Conservation (phyloP, 106 monocot genomes). For the Alisma plantagoaquatica region DNA sequence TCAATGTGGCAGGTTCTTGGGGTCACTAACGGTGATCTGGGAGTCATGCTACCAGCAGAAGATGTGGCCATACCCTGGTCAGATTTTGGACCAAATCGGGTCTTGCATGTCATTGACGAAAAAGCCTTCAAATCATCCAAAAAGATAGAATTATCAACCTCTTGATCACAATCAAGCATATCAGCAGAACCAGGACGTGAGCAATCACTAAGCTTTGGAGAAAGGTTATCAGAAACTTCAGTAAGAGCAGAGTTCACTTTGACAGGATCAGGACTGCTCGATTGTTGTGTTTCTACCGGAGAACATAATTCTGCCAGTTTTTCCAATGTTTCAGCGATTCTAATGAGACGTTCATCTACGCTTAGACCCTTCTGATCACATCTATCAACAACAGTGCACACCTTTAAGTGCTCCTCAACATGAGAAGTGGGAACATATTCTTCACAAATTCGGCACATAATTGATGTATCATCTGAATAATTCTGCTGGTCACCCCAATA, state of each 20-base stretch:
- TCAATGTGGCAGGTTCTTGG: slow-evolving; percentile 75
- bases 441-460: slow-evolving; percentile 99
- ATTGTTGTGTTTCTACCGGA: slow-evolving; percentile 50
- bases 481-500: slow-evolving; percentile 78
- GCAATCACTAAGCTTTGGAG: slow-evolving; percentile 86
- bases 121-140: slow-evolving; percentile 75
- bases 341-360: slow-evolving; percentile 79
- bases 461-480: slow-evolving; percentile 66
- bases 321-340: slow-evolving; percentile 82
- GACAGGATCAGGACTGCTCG: slow-evolving; percentile 56
- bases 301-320: slow-evolving; percentile 61
- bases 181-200: slow-evolving; percentile 76
- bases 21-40: slow-evolving; percentile 84
- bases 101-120: slow-evolving; percentile 86
- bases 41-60: slow-evolving; percentile 95
- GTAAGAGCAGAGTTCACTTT: slow-evolving; percentile 57
- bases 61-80: slow-evolving; percentile 94
- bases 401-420: slow-evolving; percentile 82
- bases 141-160: slow-evolving; percentile 50
- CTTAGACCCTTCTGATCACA: slow-evolving; percentile 90
- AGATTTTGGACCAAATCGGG: slow-evolving; percentile 94
- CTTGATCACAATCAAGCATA: slow-evolving; percentile 86
- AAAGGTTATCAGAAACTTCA: slow-evolving; percentile 70
- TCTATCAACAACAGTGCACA: slow-evolving; percentile 85
- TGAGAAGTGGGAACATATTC: slow-evolving; percentile 86